These are phyloP conservation scores for Botryobasidium botryosum DNA, from an alignment of 768 basidiomycete genomes.

Conservation along the genomic window DNA sequence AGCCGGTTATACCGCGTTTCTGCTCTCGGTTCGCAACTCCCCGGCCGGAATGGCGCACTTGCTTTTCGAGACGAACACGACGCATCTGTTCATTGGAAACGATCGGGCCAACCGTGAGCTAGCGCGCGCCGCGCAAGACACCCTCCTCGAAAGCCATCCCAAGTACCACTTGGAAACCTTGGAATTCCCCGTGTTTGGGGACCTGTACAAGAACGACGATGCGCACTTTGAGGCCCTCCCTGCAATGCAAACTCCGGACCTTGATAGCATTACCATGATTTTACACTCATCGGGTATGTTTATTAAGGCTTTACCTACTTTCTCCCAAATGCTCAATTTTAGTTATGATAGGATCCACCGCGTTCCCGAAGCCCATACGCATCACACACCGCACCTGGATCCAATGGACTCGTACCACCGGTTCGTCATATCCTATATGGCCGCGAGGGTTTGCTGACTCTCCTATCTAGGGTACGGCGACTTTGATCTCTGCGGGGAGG, in stretches of 20 bases:
- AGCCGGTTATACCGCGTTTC: constrained; percentile 18
- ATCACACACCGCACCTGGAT: constrained; percentile 7
- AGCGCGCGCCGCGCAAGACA: too few species aligned
- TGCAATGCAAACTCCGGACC: too few species aligned
- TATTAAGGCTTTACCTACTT: too few species aligned
- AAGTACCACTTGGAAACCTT: too few species aligned
- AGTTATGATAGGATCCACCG: constrained; percentile 9
- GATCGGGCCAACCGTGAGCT: too few species aligned
- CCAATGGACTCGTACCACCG: neutral
- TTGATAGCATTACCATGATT: constrained; percentile 12
- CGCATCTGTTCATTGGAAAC: constrained; percentile 15
- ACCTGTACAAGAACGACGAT: too few species aligned
- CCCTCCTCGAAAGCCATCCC: too few species aligned
- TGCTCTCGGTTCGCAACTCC: constrained; percentile 23
- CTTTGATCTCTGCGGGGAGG: constrained; percentile 1
- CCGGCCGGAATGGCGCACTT: constrained; percentile 23
- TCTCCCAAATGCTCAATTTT: neutral
- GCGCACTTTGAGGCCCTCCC: too few species aligned
- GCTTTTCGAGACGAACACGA: constrained; percentile 14
- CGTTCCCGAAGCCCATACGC: constrained; percentile 11
- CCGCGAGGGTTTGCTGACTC: too few species aligned
- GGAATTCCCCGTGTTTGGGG: too few species aligned
- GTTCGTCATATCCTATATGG: too few species aligned
- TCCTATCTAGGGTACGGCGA: too few species aligned
- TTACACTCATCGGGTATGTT: constrained; percentile 17